phyloP scores from a whole-genome alignment of 75 land plant species.

The Cunninghamia lanceolata region DNA sequence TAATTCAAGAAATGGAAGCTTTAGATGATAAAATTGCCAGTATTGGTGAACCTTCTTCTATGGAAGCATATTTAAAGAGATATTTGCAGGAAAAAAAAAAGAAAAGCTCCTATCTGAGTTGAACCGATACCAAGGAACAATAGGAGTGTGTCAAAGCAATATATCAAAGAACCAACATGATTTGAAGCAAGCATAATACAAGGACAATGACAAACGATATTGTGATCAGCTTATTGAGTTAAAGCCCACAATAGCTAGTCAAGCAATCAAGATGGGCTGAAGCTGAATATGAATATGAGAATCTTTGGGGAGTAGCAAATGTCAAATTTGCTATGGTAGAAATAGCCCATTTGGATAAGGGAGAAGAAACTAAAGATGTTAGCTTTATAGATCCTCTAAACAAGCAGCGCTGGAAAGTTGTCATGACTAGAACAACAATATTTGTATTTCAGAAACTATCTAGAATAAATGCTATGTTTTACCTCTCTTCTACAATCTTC shows the following conservation, averaged over 20 bases:
- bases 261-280: conserved; percentile 73
- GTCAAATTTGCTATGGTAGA: conserved; percentile 81
- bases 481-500: too few relatives aligned
- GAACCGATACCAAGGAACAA: too few relatives aligned
- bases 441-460: too few relatives aligned
- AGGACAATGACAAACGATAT: too few relatives aligned
- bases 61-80: conserved; percentile 63
- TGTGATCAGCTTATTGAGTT: too few relatives aligned
- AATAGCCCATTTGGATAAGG: conserved; percentile 52
- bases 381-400: conserved; percentile 56
- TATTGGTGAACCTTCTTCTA: conserved; percentile 58
- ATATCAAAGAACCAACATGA: conserved; percentile 61
- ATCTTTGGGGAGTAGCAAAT: conserved; percentile 70
- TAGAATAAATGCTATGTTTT: too few relatives aligned
- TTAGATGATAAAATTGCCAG: conserved; percentile 56
- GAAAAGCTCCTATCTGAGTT: too few relatives aligned
- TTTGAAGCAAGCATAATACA: conserved; percentile 88
- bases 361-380: conserved; percentile 50
- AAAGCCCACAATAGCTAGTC: neutral
- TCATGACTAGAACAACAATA: too few relatives aligned
- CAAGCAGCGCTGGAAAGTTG: conserved; percentile 67
- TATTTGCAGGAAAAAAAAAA: conserved; percentile 48
- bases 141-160: too few relatives aligned
- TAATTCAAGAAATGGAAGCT: conserved; percentile 60
- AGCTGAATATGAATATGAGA: conserved; percentile 78